Evolutionary conservation across 768 basidiomycete species (phyloP).

Genomic region (Calocera viscosa): DNA sequence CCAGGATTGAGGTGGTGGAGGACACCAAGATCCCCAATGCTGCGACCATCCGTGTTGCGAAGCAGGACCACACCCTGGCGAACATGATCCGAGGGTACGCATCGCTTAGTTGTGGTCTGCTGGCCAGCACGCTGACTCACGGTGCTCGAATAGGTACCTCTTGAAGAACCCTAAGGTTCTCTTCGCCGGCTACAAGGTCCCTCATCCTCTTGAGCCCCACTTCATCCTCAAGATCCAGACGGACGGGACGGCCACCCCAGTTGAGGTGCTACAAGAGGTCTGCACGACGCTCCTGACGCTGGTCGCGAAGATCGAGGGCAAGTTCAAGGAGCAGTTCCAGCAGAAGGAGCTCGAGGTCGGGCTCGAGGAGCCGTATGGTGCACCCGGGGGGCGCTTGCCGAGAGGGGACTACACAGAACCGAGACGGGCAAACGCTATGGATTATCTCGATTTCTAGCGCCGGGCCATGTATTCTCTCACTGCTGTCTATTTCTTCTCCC

Average conservation of each 20-base stretch:
- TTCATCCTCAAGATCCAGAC: slow-evolving; percentile 95
- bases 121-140: not conserved
- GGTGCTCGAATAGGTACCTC: slow-evolving; percentile 55
- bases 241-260: slow-evolving; percentile 72
- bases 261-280: slow-evolving; percentile 69
- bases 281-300: slow-evolving; percentile 68
- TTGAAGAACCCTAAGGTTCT: slow-evolving; percentile 75
- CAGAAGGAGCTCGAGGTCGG: slow-evolving; percentile 18
- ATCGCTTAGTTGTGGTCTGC: slow-evolving; percentile 7
- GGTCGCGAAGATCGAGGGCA: slow-evolving; percentile 27
- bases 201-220: slow-evolving; percentile 88
- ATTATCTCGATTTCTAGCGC: not conserved
- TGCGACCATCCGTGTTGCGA: slow-evolving; percentile 84
- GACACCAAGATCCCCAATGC: slow-evolving; percentile 98
- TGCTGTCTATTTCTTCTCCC: not conserved
- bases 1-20: slow-evolving; percentile 77
- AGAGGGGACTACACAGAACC: not conserved
- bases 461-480: not conserved
- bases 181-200: slow-evolving; percentile 96
- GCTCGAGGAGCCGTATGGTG: not conserved
- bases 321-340: slow-evolving; percentile 28
- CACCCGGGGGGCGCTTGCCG: not conserved
- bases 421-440: not conserved
- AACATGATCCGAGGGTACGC: slow-evolving; percentile 92
- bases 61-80: slow-evolving; percentile 94